Percentiles rank a stretch among this genome's conserved stretches.
These are phyloP conservation scores for Avicennia marina DNA, from an alignment of 257 asterid species.

Conservation along the genomic window DNA sequence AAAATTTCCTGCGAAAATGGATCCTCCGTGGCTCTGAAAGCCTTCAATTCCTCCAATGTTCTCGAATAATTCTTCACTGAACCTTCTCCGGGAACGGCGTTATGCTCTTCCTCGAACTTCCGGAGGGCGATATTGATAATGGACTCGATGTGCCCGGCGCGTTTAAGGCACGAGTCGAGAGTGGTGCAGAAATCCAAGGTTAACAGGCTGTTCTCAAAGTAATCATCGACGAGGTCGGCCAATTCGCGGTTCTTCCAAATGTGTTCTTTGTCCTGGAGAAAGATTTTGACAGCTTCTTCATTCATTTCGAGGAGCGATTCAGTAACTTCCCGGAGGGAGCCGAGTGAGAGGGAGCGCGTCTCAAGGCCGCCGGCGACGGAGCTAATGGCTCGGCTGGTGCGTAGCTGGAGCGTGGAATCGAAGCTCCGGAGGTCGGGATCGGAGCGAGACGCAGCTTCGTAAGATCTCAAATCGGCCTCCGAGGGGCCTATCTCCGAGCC, in stretches of 20 bases:
- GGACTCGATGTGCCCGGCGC: slow-evolving; percentile 57
- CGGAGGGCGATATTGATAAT: slow-evolving; percentile 51
- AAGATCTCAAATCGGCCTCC: slow-evolving; percentile 50
- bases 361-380: slow-evolving; percentile 60
- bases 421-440: slow-evolving; percentile 63
- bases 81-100: background rate
- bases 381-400: slow-evolving; percentile 60
- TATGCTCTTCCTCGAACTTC: slow-evolving; percentile 44
- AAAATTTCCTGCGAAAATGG: slow-evolving; percentile 65
- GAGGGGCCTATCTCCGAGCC: slow-evolving; percentile 1
- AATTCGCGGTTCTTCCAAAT: slow-evolving; percentile 65
- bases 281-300: slow-evolving; percentile 59
- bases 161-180: slow-evolving; percentile 52
- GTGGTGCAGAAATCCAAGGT: slow-evolving; percentile 69
- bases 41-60: slow-evolving; percentile 50
- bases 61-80: slow-evolving; percentile 23
- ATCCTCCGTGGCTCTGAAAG: slow-evolving; percentile 41
- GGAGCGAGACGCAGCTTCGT: slow-evolving; percentile 64
- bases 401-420: slow-evolving; percentile 51
- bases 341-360: slow-evolving; percentile 56
- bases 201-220: slow-evolving; percentile 60
- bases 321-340: slow-evolving; percentile 71
- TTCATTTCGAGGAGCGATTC: slow-evolving; percentile 65
- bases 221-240: slow-evolving; percentile 68
- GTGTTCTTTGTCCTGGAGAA: slow-evolving; percentile 48